Evolutionary conservation across 352 stramenopile species (phyloP), one percentile per base, ranked within the genome.

Genomic region (Phytopythium delawarense): DNA sequence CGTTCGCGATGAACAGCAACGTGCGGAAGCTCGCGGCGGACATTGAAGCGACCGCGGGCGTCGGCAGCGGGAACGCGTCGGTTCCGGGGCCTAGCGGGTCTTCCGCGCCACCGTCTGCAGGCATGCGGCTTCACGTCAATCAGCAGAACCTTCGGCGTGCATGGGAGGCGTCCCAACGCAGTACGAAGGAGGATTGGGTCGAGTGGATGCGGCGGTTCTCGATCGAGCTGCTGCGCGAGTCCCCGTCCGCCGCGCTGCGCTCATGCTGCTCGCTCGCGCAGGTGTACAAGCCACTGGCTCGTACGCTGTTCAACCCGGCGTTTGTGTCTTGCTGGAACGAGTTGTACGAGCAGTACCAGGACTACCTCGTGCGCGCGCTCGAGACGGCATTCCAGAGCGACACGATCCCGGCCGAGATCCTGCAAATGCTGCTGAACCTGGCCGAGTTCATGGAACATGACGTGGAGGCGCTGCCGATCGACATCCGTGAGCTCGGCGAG

Each of bases 391-490:
- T 99, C 53, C 85, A 97, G 66, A 94, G 78, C 46, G 81, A 96
- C 30, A 88, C 76, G 16, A 94, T 96, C 8, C 97, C 97, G 0
- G 92, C 96, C 18, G 97, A 99, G 70, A 99, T 99, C 57, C 64
- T 99, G 32, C 96, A 99, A 64, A 91, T 90, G 34, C 74, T 99
- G 28, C 71, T 99, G 9, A 99, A 99, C 70, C 74, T 99, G 9
- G 96, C 95, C 7, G 98, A 99, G 79, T 99, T 99, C 65, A 99
- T 99, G 95, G 97, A 99, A 70, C 95, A 98, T 59, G 96, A 99
- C 63, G 94, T 98, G 42, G 89, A 97, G 66, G 83, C 86, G 8
- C 77, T 99, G 54, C 96, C 97, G 2, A 99, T 99, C 55, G 85
- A 98, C 64, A 98, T 98, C 61, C 83, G 89, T 4, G 88, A 98